These are phyloP conservation scores for Herpetospermum pedunculosum DNA, from an alignment of 306 rosid genomes.

Conservation along the genomic window DNA sequence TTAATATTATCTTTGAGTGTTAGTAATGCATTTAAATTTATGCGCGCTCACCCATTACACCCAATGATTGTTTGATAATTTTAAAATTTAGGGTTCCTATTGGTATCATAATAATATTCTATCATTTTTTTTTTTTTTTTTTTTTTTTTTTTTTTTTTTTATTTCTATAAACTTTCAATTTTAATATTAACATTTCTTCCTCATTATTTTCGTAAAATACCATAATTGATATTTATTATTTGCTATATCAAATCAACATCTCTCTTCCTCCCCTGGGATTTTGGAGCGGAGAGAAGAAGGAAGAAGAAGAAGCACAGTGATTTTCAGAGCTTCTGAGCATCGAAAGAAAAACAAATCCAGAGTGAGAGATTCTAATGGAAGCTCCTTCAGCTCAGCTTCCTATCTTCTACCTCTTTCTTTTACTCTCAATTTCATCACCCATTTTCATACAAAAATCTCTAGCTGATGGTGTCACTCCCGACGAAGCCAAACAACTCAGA, in stretches of 20 bases:
- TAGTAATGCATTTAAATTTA: too few relatives aligned
- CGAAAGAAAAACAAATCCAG: background rate
- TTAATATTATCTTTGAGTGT: too few relatives aligned
- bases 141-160: too few relatives aligned
- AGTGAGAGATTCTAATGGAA: constrained; percentile 25
- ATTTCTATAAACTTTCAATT: background rate
- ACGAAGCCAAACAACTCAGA: constrained; percentile 61
- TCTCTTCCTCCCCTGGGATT: background rate
- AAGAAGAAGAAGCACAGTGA: background rate
- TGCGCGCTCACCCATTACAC: too few relatives aligned
- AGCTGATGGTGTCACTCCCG: constrained; percentile 53
- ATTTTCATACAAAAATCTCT: constrained; percentile 9
- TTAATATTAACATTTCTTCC: background rate
- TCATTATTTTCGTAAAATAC: background rate
- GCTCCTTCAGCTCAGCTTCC: constrained; percentile 20
- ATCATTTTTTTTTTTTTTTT: too few relatives aligned
- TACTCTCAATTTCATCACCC: constrained; percentile 16
- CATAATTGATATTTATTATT: background rate
- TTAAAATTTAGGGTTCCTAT: too few relatives aligned
- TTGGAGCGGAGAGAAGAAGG: background rate
- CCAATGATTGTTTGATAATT: too few relatives aligned
- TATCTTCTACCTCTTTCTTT: constrained; percentile 20
- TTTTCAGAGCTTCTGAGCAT: background rate
- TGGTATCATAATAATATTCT: too few relatives aligned
- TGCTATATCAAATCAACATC: too few relatives aligned